Conservation (phyloP, 192 early-diverging fungal genomes). For the Linnemannia schmuckeri region DNA sequence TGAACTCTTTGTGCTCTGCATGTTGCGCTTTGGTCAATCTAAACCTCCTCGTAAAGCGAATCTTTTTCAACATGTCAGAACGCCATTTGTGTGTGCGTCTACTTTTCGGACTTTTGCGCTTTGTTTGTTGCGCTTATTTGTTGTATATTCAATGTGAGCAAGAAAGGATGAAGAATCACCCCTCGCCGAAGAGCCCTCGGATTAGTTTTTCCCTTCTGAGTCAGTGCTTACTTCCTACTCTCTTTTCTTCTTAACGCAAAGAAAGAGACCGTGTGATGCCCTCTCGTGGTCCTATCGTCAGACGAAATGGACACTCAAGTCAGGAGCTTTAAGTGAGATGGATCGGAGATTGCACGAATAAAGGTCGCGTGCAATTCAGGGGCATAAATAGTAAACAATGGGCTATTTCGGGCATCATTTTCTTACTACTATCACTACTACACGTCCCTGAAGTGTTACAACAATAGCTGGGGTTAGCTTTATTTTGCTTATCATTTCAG, state of each 20-base stretch:
- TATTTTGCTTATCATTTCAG: neutral
- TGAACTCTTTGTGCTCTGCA: neutral
- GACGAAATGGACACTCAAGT: neutral
- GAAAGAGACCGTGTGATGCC: neutral
- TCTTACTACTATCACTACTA: neutral
- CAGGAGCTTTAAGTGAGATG: neutral
- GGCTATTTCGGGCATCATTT: neutral
- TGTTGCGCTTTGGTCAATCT: neutral
- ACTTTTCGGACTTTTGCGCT: neutral
- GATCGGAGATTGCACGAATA: neutral
- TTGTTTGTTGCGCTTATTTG: neutral
- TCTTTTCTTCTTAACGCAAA: neutral
- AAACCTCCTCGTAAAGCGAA: neutral
- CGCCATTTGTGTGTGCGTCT: neutral
- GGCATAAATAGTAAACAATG: neutral
- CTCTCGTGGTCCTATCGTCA: neutral
- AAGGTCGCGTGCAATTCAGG: slow-evolving; percentile 2
- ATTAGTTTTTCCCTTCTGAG: neutral
- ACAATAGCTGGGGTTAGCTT: no score
- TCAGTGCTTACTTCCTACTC: no score
- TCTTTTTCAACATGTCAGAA: neutral
- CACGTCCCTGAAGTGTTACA: no score
- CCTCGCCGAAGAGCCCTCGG: neutral
- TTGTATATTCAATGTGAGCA: neutral
- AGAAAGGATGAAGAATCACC: neutral